Base-by-base conservation (phyloP, 192 early-diverging fungal genomes). In the Piromyces finnis region DNA sequence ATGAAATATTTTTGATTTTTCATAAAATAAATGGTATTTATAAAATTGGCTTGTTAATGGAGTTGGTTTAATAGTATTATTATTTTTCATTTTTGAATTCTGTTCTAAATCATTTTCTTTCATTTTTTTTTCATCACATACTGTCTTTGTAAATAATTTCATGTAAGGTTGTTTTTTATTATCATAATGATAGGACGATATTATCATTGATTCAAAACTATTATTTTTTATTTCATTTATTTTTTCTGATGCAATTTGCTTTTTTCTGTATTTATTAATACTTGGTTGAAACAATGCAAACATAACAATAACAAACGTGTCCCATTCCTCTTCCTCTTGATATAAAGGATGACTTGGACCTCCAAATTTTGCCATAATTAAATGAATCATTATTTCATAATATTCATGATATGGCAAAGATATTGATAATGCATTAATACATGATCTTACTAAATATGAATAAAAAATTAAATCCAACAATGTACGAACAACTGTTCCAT, bases 241-340 rank as follows among this genome's bases (percentile, higher is more conserved):
- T 78, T 3, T 83, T 79, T 2, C 81, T 80, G 12, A 78, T 78
- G 51, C 80, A n/a, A n/a, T 79, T 68, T 68, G 51, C 26, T 68
- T 68, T n/a, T 18, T 68, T 68, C 51, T 79, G 5, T 81, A 77
- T 11, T 79, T 78, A 13, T 79, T 37, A 29, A 82, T 77, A 22
- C 79, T 85, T 11, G 81, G 83, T n/a, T 79, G 78, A n/a, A 81
- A 83, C 41, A 84, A 87, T 3, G 86, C 85, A 1, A 88, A 80
- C 18, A 88, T 79, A 0, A 80, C 79, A 13, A 84, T 81, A 9
- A 83, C 39, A 77, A 88, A 87, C 28, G 83, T 85, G 18, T 79
- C 82, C 85, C 85, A 88, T 68, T 88, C 86, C 11, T 81, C 82
- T 17, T 32, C 59, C 28, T 59, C 29, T 30, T 39, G 30, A 28